phyloP scores from a whole-genome alignment of 1,139 yeast species.

The Diutina catenulata region DNA sequence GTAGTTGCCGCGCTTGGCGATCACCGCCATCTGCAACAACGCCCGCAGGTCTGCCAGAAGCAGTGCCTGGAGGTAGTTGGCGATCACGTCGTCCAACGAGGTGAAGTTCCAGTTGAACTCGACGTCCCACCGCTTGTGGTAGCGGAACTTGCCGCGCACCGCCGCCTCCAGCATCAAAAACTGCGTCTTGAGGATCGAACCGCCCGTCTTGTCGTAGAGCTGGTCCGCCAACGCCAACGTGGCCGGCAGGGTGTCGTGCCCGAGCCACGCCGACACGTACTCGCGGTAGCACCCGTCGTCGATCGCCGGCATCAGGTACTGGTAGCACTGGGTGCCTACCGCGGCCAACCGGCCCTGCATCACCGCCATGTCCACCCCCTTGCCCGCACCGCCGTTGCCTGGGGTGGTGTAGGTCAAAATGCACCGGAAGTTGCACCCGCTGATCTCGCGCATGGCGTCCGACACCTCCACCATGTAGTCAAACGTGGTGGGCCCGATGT shows the following conservation, averaged over 20 bases:
- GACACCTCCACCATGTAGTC: constrained; percentile 19
- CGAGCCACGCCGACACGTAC: too few relatives aligned
- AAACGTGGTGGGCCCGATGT: constrained; percentile 25
- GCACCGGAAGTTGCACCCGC: too few relatives aligned
- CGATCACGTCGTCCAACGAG: constrained; percentile 8
- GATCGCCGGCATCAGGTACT: too few relatives aligned
- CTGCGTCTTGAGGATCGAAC: background rate
- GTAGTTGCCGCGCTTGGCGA: constrained; percentile 27
- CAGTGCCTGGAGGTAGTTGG: constrained; percentile 10
- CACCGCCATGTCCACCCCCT: too few relatives aligned
- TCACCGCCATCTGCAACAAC: constrained; percentile 32
- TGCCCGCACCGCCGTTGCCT: too few relatives aligned
- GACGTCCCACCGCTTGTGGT: background rate
- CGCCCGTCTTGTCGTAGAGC: background rate
- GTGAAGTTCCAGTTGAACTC: background rate
- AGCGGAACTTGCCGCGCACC: background rate
- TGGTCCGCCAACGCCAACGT: background rate
- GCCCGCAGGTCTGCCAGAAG: constrained; percentile 12
- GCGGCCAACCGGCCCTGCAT: too few relatives aligned
- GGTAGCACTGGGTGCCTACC: too few relatives aligned
- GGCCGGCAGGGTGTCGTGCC: too few relatives aligned
- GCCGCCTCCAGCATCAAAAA: background rate
- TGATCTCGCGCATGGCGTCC: constrained; percentile 7
- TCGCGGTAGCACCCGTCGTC: too few relatives aligned
- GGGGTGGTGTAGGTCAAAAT: background rate